A percentile compares a stretch with the other conserved stretches of the same genome.
Conservation (phyloP, 306 rosid genomes). For the Albizia julibrissin region DNA sequence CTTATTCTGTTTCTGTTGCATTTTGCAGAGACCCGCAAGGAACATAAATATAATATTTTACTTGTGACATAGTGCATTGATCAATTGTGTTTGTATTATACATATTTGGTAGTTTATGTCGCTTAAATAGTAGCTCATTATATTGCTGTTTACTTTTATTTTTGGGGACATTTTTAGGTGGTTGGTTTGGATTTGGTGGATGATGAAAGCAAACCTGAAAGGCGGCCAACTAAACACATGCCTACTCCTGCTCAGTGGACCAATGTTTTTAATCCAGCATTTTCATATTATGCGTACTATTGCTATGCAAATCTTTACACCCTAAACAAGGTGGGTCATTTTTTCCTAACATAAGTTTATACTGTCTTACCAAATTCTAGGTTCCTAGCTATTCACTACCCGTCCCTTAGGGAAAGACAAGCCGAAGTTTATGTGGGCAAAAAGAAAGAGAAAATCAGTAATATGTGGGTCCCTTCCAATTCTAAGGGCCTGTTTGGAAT, state of each 20-base stretch:
- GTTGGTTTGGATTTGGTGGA: slow-evolving; percentile 98
- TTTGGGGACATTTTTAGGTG: slow-evolving; percentile 54
- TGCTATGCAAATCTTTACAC: slow-evolving; percentile 96
- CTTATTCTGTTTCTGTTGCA: background rate
- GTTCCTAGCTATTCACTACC: slow-evolving; percentile 3
- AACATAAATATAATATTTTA: background rate
- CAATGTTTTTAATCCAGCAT: slow-evolving; percentile 94
- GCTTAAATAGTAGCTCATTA: background rate
- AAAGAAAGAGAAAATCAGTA: background rate
- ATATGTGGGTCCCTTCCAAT: background rate
- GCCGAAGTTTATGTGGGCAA: background rate
- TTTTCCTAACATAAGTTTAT: slow-evolving; percentile 14
- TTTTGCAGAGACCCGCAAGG: background rate
- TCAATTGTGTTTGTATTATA: background rate
- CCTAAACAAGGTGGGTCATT: slow-evolving; percentile 75
- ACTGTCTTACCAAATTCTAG: background rate
- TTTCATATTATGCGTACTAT: slow-evolving; percentile 89
- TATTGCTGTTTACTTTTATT: slow-evolving; percentile 1
- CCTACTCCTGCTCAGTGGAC: slow-evolving; percentile 98
- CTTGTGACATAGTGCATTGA: background rate
- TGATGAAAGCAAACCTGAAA: slow-evolving; percentile 94
- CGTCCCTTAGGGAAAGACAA: background rate
- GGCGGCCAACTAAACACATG: slow-evolving; percentile 99
- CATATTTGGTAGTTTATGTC: background rate
- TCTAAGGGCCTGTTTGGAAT: no score